Conservation (phyloP, 1,139 yeast genomes). For the Sugiyamaella neomexicana region DNA sequence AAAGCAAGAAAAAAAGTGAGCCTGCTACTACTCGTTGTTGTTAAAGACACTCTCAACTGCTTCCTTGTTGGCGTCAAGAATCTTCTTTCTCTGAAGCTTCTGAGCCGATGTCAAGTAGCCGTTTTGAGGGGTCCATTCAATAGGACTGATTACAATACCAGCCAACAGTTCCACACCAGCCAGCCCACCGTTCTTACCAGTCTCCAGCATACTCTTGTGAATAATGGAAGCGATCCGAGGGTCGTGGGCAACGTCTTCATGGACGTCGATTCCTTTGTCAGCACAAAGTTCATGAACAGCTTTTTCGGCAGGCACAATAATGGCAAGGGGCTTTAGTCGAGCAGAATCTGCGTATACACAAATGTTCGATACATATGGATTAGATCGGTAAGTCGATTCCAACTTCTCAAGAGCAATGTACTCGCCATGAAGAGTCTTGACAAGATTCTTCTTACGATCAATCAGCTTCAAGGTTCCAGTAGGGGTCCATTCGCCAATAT, state of each 20-base stretch:
- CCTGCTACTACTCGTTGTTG: constrained; percentile 3
- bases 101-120: constrained; percentile 95
- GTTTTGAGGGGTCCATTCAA: constrained; percentile 97
- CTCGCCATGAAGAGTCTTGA: constrained; percentile 95
- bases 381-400: constrained; percentile 80
- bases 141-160: constrained; percentile 76
- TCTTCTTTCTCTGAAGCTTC: constrained; percentile 92
- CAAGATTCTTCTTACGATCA: constrained; percentile 95
- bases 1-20: neutral
- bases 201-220: constrained; percentile 58
- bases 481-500: constrained; percentile 89
- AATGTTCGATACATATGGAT: constrained; percentile 69
- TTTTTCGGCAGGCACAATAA: constrained; percentile 76
- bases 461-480: constrained; percentile 78
- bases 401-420: constrained; percentile 95
- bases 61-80: constrained; percentile 53
- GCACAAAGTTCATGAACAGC: constrained; percentile 62
- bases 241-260: constrained; percentile 58
- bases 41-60: constrained; percentile 20
- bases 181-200: constrained; percentile 81
- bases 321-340: constrained; percentile 88
- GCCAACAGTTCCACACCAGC: constrained; percentile 81
- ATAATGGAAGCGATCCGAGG: constrained; percentile 57
- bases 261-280: constrained; percentile 51
- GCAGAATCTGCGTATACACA: constrained; percentile 91